These are phyloP conservation scores for Albugo laibachii DNA, from an alignment of 352 stramenopile species.

Conservation along the genomic window DNA sequence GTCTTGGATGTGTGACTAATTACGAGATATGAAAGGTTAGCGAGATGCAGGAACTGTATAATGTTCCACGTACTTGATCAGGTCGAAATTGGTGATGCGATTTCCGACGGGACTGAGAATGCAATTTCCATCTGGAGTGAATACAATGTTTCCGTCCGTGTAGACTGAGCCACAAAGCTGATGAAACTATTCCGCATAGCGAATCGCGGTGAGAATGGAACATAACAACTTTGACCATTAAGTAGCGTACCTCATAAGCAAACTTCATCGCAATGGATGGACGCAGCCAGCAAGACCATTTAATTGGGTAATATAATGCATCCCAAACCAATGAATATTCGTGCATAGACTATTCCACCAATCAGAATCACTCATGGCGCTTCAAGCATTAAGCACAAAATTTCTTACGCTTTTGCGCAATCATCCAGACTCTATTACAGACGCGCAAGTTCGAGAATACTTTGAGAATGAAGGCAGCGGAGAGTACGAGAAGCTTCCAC, in stretches of 20 bases:
- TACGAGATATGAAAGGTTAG: conserved; percentile 11
- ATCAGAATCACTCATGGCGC: conserved; percentile 6
- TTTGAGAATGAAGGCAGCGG: conserved; percentile 37
- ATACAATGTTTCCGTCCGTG: conserved; percentile 85
- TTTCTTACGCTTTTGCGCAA: conserved; percentile 66
- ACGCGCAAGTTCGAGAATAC: conserved; percentile 59
- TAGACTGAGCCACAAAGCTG: conserved; percentile 88
- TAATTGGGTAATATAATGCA: too few species aligned
- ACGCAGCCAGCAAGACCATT: too few species aligned
- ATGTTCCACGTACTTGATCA: conserved; percentile 63
- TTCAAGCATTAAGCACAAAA: conserved; percentile 9
- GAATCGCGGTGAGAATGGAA: not conserved
- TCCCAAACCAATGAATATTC: not conserved
- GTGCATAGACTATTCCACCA: not conserved
- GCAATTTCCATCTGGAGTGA: conserved; percentile 84
- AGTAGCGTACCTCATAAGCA: conserved; percentile 40
- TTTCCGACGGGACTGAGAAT: conserved; percentile 86
- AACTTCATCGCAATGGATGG: conserved; percentile 52
- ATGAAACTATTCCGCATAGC: conserved; percentile 56
- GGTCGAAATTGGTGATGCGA: conserved; percentile 87
- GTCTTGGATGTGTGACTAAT: conserved; percentile 73
- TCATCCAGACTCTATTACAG: conserved; percentile 57
- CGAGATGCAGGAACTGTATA: not conserved
- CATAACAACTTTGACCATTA: not conserved
- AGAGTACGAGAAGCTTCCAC: conserved; percentile 68